phyloP scores from a whole-genome alignment of 2,329 filamentous ascomycete genomes.

The Ophiobolus disseminans region DNA sequence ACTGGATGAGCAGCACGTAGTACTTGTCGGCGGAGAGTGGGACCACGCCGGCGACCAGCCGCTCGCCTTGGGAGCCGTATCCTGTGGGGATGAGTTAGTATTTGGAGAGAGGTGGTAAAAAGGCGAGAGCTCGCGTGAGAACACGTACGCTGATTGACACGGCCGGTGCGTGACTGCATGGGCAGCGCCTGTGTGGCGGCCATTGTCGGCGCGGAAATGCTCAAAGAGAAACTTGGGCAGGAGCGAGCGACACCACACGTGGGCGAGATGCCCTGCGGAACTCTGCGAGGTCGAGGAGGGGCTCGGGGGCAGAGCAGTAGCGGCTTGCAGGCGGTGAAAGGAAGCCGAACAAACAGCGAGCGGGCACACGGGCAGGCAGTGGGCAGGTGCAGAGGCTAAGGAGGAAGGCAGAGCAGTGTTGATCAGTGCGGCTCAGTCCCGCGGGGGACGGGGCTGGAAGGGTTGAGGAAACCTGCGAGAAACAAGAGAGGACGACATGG shows the following conservation, averaged over 20 bases:
- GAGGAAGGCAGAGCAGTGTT: constrained; percentile 12
- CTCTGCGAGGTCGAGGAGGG: constrained; percentile 11
- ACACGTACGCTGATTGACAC: constrained; percentile 81
- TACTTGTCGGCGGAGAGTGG: constrained; percentile 85
- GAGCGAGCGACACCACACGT: constrained; percentile 9
- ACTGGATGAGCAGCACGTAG: constrained; percentile 92
- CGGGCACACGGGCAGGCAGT: constrained; percentile 15
- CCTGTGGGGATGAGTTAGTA: constrained; percentile 61
- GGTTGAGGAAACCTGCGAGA: constrained; percentile 52
- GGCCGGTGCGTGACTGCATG: constrained; percentile 74
- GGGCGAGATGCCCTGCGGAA: constrained; percentile 23
- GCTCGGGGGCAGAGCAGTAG: constrained; percentile 24
- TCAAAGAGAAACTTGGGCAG: constrained; percentile 12
- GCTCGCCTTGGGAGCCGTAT: constrained; percentile 90
- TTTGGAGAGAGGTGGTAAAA: constrained; percentile 3
- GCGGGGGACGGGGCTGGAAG: constrained; percentile 59
- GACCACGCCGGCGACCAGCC: constrained; percentile 93
- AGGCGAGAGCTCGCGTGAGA: constrained; percentile 27
- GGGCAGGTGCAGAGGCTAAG: constrained; percentile 36
- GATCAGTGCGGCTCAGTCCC: constrained; percentile 54
- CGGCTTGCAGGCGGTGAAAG: constrained; percentile 32
- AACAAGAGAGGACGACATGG: constrained; percentile 48
- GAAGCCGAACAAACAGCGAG: constrained; percentile 37
- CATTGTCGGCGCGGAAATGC: constrained; percentile 42
- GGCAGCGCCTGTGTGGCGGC: constrained; percentile 54